Evolutionary conservation across 805 yeast species (phyloP).

Genomic region (Metschnikowia amazonensis): DNA sequence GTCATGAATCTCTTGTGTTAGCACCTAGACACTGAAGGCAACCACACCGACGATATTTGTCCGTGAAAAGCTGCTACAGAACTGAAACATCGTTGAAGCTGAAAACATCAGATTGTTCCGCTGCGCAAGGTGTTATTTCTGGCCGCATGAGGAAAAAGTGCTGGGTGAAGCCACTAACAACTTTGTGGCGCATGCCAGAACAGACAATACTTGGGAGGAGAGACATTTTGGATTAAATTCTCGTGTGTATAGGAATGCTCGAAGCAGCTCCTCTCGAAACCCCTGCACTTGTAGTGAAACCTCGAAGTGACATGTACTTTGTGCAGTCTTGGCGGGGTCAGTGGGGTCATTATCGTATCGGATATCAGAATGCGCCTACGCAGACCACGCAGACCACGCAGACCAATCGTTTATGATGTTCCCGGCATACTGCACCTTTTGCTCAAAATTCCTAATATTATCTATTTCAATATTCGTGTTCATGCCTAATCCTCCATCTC

Average conservation of each 20-base stretch:
- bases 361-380: not conserved
- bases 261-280: not conserved
- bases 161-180: not conserved
- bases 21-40: not conserved
- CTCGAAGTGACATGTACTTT: not conserved
- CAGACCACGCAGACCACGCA: not conserved
- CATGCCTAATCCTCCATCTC: slow-evolving; percentile 14
- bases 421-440: not conserved
- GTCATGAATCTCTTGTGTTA: not conserved
- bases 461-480: not conserved
- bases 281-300: not conserved
- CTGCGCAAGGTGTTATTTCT: slow-evolving; percentile 1
- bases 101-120: slow-evolving; percentile 1
- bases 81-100: slow-evolving; percentile 1
- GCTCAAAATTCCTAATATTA: not conserved
- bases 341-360: slow-evolving; percentile 4
- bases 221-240: not conserved
- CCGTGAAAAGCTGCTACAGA: not conserved
- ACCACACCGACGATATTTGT: not conserved
- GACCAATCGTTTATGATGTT: too few species aligned
- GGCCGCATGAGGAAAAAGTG: slow-evolving; percentile 3
- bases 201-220: not conserved
- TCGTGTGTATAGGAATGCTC: not conserved
- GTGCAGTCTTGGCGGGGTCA: not conserved
- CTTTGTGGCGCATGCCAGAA: not conserved